Conservation (phyloP, 176 grass and related monocot genomes). For the Oryza glaberrima region DNA sequence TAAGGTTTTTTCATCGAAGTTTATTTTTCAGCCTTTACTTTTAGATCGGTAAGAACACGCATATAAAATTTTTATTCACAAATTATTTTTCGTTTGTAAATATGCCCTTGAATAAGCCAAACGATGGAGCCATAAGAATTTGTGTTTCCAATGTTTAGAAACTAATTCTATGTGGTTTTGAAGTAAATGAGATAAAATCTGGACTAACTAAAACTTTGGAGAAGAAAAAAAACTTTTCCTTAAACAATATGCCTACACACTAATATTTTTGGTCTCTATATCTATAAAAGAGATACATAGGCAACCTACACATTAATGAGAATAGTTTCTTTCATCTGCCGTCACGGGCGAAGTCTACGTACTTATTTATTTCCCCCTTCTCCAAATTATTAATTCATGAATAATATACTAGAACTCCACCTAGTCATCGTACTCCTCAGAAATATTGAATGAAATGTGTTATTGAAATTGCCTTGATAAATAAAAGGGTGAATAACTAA, state of each 20-base stretch:
- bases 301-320: background rate
- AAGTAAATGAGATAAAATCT: background rate
- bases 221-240: background rate
- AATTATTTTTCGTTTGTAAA: too few relatives aligned
- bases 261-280: too few relatives aligned
- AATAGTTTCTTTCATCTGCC: background rate
- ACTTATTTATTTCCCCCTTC: background rate
- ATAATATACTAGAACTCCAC: background rate
- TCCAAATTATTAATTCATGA: background rate
- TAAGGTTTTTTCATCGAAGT: too few relatives aligned
- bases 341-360: too few relatives aligned
- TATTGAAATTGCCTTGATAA: background rate
- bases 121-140: too few relatives aligned
- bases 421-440: background rate
- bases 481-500: background rate
- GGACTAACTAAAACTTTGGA: background rate
- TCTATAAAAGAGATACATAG: too few relatives aligned
- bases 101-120: too few relatives aligned
- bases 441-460: background rate
- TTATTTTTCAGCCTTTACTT: too few relatives aligned
- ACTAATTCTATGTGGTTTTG: background rate
- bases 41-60: too few relatives aligned
- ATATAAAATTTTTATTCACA: too few relatives aligned
- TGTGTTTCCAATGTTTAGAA: too few relatives aligned
- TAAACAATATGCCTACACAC: background rate